Evolutionary conservation across 2,329 filamentous ascomycete genomes (phyloP).

Genomic region (Venturiaceae sp.): DNA sequence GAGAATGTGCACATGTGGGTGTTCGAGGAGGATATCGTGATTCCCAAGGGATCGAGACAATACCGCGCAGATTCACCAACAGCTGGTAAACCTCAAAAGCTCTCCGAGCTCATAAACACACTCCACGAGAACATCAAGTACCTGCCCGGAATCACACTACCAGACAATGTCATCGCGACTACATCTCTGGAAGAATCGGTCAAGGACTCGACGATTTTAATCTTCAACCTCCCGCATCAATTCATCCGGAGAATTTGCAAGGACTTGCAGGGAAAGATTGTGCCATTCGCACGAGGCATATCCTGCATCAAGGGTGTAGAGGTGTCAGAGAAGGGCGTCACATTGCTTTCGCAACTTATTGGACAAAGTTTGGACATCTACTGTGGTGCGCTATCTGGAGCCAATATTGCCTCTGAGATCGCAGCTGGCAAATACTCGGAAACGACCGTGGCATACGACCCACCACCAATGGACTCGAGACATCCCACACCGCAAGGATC

Average conservation of each 20-base stretch:
- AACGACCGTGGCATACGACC: conserved; percentile 93
- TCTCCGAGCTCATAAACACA: conserved; percentile 84
- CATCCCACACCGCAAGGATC: conserved; percentile 53
- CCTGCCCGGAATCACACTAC: conserved; percentile 77
- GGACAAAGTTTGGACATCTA: conserved; percentile 88
- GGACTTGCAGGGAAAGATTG: conserved; percentile 75
- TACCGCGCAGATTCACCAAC: conserved; percentile 52
- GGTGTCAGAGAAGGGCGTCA: conserved; percentile 75
- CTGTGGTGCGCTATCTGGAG: conserved; percentile 88
- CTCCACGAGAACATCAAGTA: conserved; percentile 98
- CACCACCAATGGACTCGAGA: conserved; percentile 77
- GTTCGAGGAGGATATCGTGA: conserved; percentile 78
- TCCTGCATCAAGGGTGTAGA: conserved; percentile 98
- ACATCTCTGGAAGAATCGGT: conserved; percentile 73
- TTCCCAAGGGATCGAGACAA: conserved; percentile 62
- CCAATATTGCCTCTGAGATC: conserved; percentile 93
- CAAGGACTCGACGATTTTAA: conserved; percentile 72
- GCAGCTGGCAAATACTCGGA: conserved; percentile 94
- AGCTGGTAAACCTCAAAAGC: conserved; percentile 65
- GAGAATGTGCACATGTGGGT: conserved; percentile 97
- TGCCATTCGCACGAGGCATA: conserved; percentile 86
- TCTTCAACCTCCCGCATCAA: conserved; percentile 96
- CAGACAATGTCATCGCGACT: conserved; percentile 75
- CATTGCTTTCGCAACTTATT: conserved; percentile 91
- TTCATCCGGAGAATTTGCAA: conserved; percentile 85